A percentile compares a stretch with the other conserved stretches of the same genome.
phyloP scores from a whole-genome alignment of 106 monocot genomes.

The Alisma plantagoaquatica region DNA sequence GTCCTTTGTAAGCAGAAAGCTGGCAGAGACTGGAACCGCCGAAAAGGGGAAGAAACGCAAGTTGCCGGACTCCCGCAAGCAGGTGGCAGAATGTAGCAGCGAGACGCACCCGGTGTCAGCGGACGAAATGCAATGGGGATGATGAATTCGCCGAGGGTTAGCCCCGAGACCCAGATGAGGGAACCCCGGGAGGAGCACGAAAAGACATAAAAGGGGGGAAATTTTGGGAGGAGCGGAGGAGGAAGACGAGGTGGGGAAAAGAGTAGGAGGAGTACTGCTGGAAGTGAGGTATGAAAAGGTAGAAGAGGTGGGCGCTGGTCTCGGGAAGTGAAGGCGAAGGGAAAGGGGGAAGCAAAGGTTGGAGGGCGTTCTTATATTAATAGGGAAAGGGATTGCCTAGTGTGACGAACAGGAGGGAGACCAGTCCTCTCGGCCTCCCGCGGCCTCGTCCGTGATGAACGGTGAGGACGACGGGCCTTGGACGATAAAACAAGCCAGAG shows the following conservation, averaged over 20 bases:
- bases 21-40: too few species aligned
- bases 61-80: too few species aligned
- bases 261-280: neutral
- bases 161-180: neutral
- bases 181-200: neutral
- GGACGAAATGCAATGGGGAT: neutral
- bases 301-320: neutral
- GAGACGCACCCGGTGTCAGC: neutral
- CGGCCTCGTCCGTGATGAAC: slow-evolving; percentile 15
- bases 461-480: slow-evolving; percentile 18
- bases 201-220: neutral
- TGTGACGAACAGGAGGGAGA: too few species aligned
- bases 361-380: neutral
- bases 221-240: neutral
- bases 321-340: neutral
- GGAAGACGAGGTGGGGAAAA: neutral
- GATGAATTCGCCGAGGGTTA: too few species aligned
- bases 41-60: too few species aligned
- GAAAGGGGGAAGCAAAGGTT: neutral
- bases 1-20: too few species aligned
- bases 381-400: too few species aligned
- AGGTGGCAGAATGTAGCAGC: too few species aligned
- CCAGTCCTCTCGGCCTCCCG: too few species aligned
- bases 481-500: slow-evolving; percentile 12
- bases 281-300: too few species aligned